Conservation (phyloP, 1,284 basidiomycete species). For the Xerocomus nothofagi region DNA sequence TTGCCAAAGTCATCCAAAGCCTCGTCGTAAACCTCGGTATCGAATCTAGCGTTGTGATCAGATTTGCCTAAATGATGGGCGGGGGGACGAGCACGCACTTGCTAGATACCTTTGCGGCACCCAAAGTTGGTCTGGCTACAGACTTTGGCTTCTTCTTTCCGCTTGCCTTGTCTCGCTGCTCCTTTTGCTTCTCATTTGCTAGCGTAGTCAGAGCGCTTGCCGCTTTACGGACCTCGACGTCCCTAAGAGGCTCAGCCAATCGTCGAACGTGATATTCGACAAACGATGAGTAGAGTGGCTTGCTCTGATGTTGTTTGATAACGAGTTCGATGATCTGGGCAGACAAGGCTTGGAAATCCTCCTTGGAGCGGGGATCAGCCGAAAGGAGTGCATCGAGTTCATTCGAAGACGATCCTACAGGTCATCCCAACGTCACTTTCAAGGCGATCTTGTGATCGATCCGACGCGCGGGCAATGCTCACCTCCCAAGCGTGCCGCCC, state of each 20-base stretch:
- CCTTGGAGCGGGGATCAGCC: slow-evolving; percentile 79
- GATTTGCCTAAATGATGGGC: slow-evolving; percentile 2
- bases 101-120: slow-evolving; percentile 61
- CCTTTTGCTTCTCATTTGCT: slow-evolving; percentile 92
- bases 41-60: slow-evolving; percentile 50
- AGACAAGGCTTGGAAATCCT: slow-evolving; percentile 79
- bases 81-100: slow-evolving; percentile 48
- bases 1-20: slow-evolving; percentile 80
- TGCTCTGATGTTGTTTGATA: slow-evolving; percentile 73
- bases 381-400: slow-evolving; percentile 72
- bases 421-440: neutral
- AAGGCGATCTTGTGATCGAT: neutral
- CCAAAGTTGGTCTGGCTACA: slow-evolving; percentile 70
- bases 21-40: slow-evolving; percentile 82
- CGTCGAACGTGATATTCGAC: slow-evolving; percentile 79
- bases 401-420: slow-evolving; percentile 58
- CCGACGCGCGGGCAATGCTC: slow-evolving; percentile 18
- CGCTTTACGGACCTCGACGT: slow-evolving; percentile 86
- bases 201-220: slow-evolving; percentile 80
- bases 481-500: slow-evolving; percentile 69
- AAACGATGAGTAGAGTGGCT: slow-evolving; percentile 80
- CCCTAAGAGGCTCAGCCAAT: slow-evolving; percentile 72
- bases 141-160: slow-evolving; percentile 88
- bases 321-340: slow-evolving; percentile 69
- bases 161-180: slow-evolving; percentile 78